Conservation (phyloP, 2,329 filamentous ascomycete genomes). For the Epichloe brachyelytri region DNA sequence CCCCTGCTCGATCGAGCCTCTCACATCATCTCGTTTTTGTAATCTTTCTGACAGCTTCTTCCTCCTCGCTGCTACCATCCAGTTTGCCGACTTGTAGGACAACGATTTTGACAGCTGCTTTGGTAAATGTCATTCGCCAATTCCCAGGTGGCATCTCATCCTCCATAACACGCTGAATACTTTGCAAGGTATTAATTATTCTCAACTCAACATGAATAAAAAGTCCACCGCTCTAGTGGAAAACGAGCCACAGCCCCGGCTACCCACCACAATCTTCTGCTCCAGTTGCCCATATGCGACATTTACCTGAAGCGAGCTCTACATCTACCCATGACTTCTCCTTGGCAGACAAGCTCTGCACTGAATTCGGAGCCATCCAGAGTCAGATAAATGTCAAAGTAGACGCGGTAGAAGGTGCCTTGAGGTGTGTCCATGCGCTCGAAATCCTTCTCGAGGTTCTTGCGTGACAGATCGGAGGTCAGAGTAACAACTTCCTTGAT, state of each 20-base stretch:
- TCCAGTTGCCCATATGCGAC: background rate
- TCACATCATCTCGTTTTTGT: background rate
- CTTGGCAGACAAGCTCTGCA: slow-evolving; percentile 95
- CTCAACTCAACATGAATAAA: background rate
- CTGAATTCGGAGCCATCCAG: slow-evolving; percentile 97
- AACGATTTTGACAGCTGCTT: background rate
- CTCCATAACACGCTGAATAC: background rate
- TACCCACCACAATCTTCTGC: background rate
- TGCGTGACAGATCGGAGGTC: slow-evolving; percentile 89
- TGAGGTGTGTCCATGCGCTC: slow-evolving; percentile 98
- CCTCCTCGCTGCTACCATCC: background rate
- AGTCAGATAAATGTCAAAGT: slow-evolving; percentile 75
- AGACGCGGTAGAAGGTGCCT: slow-evolving; percentile 83
- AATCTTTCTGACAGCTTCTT: background rate
- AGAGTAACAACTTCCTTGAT: slow-evolving; percentile 99
- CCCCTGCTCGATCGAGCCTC: background rate
- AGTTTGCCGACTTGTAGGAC: background rate
- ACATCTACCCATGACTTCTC: slow-evolving; percentile 97
- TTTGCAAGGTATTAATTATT: slow-evolving; percentile 2
- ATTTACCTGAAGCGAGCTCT: slow-evolving; percentile 69
- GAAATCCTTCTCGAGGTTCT: slow-evolving; percentile 98
- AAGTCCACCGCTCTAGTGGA: background rate
- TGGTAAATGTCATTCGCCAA: background rate
- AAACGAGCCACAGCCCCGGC: background rate
- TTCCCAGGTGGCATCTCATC: background rate